Evolutionary conservation across 2,329 filamentous ascomycete genomes (phyloP), one percentile per base, ranked within the genome.

Genomic region (Dactylellina haptotyla): DNA sequence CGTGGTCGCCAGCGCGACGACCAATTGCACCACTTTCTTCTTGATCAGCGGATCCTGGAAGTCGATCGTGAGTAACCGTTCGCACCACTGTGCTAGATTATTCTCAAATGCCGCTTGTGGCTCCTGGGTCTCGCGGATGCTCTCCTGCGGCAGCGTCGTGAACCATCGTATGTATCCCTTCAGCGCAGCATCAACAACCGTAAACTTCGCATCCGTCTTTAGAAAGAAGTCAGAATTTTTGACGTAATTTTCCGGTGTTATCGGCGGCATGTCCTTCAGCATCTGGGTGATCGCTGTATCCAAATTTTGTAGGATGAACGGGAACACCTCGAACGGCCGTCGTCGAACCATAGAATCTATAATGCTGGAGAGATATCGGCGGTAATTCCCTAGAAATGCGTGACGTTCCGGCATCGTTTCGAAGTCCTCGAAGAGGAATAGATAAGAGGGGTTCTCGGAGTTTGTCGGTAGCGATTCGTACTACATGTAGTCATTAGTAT

Each of bases 341-440:
- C 91, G 86, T 76, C 91, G 87, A 20, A 96, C 92, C 75, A 98
- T 92, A 14, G 86, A 86, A 81, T 98, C 94, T 63, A 99, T 92
- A 25, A 97, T 87, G 71, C 91, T 89, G 2, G 89, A 88, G 80
- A 93, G 95, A 79, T 97, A 98, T 70, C 95, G 87, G 39, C 95
- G 87, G 80, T 99, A 99, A 79, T 99, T 98, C 2, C 94, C 93
- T 9, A 98, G 85, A 80, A 99, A 99, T 0, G 93, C 92, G 81
- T 99, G 95, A 23, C 93, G 87, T 80, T 99, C 95, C 0, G 95
- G 95, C 18, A 94, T 84, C 0, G 94, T 98, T 79, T 99, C 95
- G 64, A 97, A 96, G 79, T 99, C 95, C 79, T 98, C 93, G 78
- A 93, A 85, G 1, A 99, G 84, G 76, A 97, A 95, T 9, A 92